Percentiles rank a stretch among this genome's conserved stretches.
Conservation (phyloP, 768 basidiomycete species). For the Mycena galericulata region DNA sequence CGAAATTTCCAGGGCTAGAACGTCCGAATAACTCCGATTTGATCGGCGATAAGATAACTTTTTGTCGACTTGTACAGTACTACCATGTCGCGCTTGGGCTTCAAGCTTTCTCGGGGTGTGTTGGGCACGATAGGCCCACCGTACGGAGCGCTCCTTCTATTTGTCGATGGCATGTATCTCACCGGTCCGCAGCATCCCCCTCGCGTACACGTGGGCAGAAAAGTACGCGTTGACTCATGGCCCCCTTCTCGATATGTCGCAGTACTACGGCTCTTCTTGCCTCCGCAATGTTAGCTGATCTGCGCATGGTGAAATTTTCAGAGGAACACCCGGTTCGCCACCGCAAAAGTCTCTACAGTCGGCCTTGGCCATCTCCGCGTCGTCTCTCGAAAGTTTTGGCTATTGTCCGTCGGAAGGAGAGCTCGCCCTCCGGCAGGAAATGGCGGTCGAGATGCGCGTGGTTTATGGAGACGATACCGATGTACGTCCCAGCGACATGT, state of each 20-base stretch:
- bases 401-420: slow-evolving; percentile 76
- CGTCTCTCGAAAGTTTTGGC: slow-evolving; percentile 58
- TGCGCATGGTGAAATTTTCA: too few relatives aligned
- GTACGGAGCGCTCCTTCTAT: slow-evolving; percentile 41
- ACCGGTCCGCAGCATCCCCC: slow-evolving; percentile 58
- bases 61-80: too few relatives aligned
- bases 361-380: slow-evolving; percentile 58
- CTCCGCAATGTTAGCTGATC: slow-evolving; percentile 36
- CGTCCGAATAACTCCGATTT: too few relatives aligned
- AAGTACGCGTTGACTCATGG: slow-evolving; percentile 55
- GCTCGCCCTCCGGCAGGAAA: slow-evolving; percentile 57
- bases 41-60: too few relatives aligned
- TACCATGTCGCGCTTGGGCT: slow-evolving; percentile 33
- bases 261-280: slow-evolving; percentile 45
- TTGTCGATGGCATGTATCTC: background rate
- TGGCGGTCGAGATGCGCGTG: slow-evolving; percentile 70
- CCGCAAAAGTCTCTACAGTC: slow-evolving; percentile 66
- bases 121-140: slow-evolving; percentile 60
- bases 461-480: slow-evolving; percentile 66
- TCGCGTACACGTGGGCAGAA: slow-evolving; percentile 67
- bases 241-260: slow-evolving; percentile 77
- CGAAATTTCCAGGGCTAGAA: too few relatives aligned
- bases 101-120: slow-evolving; percentile 54
- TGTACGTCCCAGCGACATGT: slow-evolving; percentile 67
- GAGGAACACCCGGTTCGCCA: slow-evolving; percentile 76